Evolutionary conservation across 805 yeast genomes (phyloP), one percentile per base, ranked within the genome.

Genomic region (Cephaloascus fragrans): DNA sequence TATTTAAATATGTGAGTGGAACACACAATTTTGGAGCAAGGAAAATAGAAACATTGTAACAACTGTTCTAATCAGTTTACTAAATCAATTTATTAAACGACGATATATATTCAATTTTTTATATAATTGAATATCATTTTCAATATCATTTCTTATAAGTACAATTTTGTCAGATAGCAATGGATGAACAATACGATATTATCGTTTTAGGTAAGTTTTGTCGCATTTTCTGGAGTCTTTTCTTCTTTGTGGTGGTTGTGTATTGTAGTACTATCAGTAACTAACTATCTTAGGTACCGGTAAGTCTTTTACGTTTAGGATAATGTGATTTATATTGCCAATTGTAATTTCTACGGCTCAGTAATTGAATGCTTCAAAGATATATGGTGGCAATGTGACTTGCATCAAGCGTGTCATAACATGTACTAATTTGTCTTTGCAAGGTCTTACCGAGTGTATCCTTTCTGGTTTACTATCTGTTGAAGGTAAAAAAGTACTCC

Each of bases 161-260:
- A n/a, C n/a, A n/a, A n/a, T n/a, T n/a, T n/a, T n/a, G n/a, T n/a
- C n/a, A n/a, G n/a, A n/a, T n/a, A n/a, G n/a, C n/a, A n/a, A 87
- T 93, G 96, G 97, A 93, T 64, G 96, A 89, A 62, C 77, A 85
- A 47, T 93, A 89, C 77, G 98, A 93, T 68, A 96, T 90, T 44
- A 90, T 93, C 50, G 97, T 90, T 19, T 73, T 90, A 43, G 98
- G 97, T 55, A 71, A 19, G 71, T 55, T n/a, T n/a, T n/a, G n/a
- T n/a, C n/a, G n/a, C n/a, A n/a, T n/a, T n/a, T n/a, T n/a, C n/a
- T n/a, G n/a, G n/a, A n/a, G 14, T 9, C 17, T 18, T 3, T 4
- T 32, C 9, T 17, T 6, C 8, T 15, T 17, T 34, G 16, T 4
- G 16, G 26, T 26, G 23, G 32, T 18, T 17, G 34, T 18, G 35